Base-by-base conservation (phyloP, 2,329 filamentous ascomycete species). In the Neofusicoccum umdonicola region DNA sequence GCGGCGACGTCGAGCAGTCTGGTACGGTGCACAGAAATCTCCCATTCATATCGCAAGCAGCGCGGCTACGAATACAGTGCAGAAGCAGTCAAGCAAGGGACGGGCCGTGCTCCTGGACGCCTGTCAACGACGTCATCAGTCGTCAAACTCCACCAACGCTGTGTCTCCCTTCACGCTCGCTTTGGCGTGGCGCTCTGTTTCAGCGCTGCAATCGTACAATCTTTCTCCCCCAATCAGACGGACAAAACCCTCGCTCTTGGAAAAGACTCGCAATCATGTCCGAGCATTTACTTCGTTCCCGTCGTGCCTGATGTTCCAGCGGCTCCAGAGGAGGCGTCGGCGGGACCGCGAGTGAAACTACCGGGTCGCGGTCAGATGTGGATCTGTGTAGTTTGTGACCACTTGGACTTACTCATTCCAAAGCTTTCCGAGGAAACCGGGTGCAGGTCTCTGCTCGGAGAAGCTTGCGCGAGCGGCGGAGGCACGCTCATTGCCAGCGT, bases 391-490 rank as follows among this genome's bases (percentile, higher is more conserved):
- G 9, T n/a, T 1, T 8, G 3, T 8, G n/a, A 6, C 4, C 8
- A 7, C 8, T 19, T 34, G 42, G 2, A 17, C 64, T 56, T 44
- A 66, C 65, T 64, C 56, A 8, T 60, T 51, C 65, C 65, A 66
- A 35, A 63, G 27, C 51, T 64, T 54, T 13, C 65, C 65, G 7
- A 66, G 42, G n/a, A 63, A 60, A 15, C 65, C 65, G 19, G 60
- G 60, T 19, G 54, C 47, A 11, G 45, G 45, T 4, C 56, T 35
- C 52, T 66, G 65, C 6, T 66, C 65, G 2, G 45, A 39, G 44
- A 66, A 64, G 51, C 65, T 66, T 15, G 61, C 62, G 9, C 65
- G 60, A 7, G 57, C 47, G 11, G 56, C 61, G 5, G 61, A 39
- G 9, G 50, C 34, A 7, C 57, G 42, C 51, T 57, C 52, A 22